Base-by-base conservation (phyloP, 75 land plant genomes). In the Azolla pinnata region DNA sequence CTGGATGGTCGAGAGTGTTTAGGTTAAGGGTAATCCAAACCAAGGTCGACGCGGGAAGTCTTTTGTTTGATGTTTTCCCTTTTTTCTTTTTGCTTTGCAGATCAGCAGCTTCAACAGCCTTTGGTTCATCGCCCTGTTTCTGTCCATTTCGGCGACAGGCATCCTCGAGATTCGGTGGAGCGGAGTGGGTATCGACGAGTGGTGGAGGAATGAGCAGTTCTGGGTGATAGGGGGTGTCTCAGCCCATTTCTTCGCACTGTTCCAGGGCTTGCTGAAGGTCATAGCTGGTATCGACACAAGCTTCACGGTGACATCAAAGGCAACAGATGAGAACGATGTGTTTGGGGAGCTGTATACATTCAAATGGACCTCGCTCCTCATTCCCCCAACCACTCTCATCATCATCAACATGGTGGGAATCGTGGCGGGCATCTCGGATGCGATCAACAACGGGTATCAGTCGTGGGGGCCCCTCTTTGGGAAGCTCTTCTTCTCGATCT, bases 191-290 rank as follows among this genome's bases (percentile, higher is more conserved):
- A 73, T 80, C 14, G 81, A 83, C 48, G 90, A 85, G 18, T 85
- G 87, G 87, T 85, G 89, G 89, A 79, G 89, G 63, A 85, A 83
- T 54, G 81, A 83, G 50, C 87, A 84, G 61, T 84, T 84, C 54
- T 81, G 87, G 87, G 87, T 84, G 23, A 86, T 86, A 63, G 87
- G 90, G 56, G 88, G 90, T 44, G 87, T 65, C 9, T 83, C 87
- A 33, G 61, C 90, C 7, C 87, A 86, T 44, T 59, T 86, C 0
- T 86, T 86, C 69, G 90, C 90, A 38, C 64, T 86, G 42, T 76
- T 86, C 67, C 87, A 86, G 46, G 90, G 87, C 42, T 67, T 83
- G 26, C 77, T 86, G 17, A 86, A 86, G 65, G 87, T 83, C 19
- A 28, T 83, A 24, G 83, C 81, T 33, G 90, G 90, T 29, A 79